Conservation (phyloP, 768 basidiomycete genomes). For the Rhizopogon sp. region DNA sequence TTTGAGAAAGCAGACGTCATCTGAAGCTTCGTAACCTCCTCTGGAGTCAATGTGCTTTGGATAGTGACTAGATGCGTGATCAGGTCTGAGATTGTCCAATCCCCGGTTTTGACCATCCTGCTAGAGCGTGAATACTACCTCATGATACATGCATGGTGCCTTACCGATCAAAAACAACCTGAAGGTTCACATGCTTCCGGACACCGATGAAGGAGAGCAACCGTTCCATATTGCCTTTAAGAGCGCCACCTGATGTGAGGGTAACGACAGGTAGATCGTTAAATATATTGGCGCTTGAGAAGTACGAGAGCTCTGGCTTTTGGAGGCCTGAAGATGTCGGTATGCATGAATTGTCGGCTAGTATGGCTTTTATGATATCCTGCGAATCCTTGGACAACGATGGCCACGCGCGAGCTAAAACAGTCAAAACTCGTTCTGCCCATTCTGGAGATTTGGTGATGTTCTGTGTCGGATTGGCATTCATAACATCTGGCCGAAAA, state of each 20-base stretch:
- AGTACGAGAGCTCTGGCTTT: slow-evolving; percentile 70
- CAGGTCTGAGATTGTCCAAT: slow-evolving; percentile 84
- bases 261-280: slow-evolving; percentile 80
- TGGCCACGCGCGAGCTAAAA: slow-evolving; percentile 70
- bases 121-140: not conserved
- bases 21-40: slow-evolving; percentile 51
- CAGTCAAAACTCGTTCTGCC: slow-evolving; percentile 72
- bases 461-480: slow-evolving; percentile 48
- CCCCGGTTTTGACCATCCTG: slow-evolving; percentile 86
- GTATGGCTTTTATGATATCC: slow-evolving; percentile 33
- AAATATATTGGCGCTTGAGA: slow-evolving; percentile 82
- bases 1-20: slow-evolving; percentile 73
- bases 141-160: slow-evolving; percentile 5
- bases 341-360: slow-evolving; percentile 43
- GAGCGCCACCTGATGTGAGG: slow-evolving; percentile 53
- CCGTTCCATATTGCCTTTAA: slow-evolving; percentile 73
- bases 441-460: slow-evolving; percentile 63
- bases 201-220: slow-evolving; percentile 74
- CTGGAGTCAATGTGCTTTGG: slow-evolving; percentile 50
- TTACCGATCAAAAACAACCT: slow-evolving; percentile 86
- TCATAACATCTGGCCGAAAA: slow-evolving; percentile 38
- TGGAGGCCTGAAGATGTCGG: slow-evolving; percentile 61
- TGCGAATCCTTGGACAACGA: slow-evolving; percentile 47
- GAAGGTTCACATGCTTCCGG: slow-evolving; percentile 86
- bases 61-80: slow-evolving; percentile 86